phyloP scores from a whole-genome alignment of 176 grass and related monocot species.

The Pharus latifolius region DNA sequence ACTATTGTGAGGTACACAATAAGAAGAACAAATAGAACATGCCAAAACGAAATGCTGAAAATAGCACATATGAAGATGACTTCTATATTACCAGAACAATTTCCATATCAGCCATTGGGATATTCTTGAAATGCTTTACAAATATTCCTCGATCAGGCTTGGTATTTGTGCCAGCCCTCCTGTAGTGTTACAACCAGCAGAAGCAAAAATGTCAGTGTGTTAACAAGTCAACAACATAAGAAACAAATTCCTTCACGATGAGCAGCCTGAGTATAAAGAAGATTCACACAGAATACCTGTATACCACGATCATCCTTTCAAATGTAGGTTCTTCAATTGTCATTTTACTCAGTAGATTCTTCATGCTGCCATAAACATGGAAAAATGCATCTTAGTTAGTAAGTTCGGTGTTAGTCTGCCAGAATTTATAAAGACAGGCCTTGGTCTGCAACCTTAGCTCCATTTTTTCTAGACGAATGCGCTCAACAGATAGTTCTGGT shows the following conservation, averaged over 20 bases:
- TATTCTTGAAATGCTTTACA: constrained; percentile 92
- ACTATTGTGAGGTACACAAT: not conserved
- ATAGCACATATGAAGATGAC: not conserved
- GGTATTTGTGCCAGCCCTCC: constrained; percentile 37
- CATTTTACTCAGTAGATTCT: constrained; percentile 49
- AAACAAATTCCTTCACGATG: not conserved
- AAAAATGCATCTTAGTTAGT: constrained; percentile 1
- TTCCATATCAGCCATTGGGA: constrained; percentile 98
- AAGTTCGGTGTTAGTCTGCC: not conserved
- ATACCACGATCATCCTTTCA: constrained; percentile 92
- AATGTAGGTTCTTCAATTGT: constrained; percentile 96
- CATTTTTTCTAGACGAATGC: constrained; percentile 81
- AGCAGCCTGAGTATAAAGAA: not conserved
- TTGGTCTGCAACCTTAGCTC: constrained; percentile 54
- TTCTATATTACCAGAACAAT: constrained; percentile 64
- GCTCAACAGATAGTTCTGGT: constrained; percentile 55
- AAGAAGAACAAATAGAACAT: not conserved
- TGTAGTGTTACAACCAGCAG: constrained; percentile 20
- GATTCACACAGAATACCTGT: constrained; percentile 36
- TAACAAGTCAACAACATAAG: not conserved
- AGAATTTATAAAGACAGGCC: not conserved
- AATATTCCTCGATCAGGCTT: constrained; percentile 66
- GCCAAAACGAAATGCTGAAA: not conserved
- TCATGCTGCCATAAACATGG: constrained; percentile 39
- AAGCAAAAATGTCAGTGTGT: not conserved